phyloP scores from a whole-genome alignment of 2,329 filamentous ascomycete species.

The Venturia carpophila region DNA sequence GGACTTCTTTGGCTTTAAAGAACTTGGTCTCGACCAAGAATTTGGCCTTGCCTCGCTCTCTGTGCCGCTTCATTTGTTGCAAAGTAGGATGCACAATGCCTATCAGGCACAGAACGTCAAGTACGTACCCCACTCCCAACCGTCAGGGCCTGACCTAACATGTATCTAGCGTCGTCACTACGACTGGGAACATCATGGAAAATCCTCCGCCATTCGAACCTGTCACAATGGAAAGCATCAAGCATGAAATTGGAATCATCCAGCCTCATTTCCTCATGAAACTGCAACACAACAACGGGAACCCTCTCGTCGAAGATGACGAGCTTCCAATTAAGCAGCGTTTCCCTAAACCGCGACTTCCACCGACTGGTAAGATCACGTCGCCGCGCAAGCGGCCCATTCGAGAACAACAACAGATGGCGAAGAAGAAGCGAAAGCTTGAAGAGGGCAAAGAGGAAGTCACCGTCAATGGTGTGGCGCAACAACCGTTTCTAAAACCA shows the following conservation, averaged over 20 bases:
- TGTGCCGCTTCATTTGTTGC: constrained; percentile 87
- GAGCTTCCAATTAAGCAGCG: constrained; percentile 90
- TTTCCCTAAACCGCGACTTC: constrained; percentile 50
- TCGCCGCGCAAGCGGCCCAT: constrained; percentile 75
- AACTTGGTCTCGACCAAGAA: constrained; percentile 84
- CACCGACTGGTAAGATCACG: constrained; percentile 79
- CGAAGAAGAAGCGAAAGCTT: constrained; percentile 78
- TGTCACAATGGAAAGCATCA: constrained; percentile 69
- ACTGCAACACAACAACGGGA: constrained; percentile 72
- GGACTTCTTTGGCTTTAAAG: constrained; percentile 98
- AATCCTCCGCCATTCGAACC: constrained; percentile 63
- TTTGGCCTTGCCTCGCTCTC: constrained; percentile 81
- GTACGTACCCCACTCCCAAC: constrained; percentile 31
- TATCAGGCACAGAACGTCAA: constrained; percentile 68
- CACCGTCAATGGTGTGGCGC: constrained; percentile 22
- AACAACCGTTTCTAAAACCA: constrained; percentile 47
- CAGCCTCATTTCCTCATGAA: constrained; percentile 89
- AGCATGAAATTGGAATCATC: constrained; percentile 75
- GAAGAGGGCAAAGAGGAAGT: constrained; percentile 37
- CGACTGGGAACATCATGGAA: constrained; percentile 55
- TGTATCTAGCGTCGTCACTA: constrained; percentile 45
- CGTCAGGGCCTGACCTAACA: constrained; percentile 24
- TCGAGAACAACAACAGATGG: constrained; percentile 72
- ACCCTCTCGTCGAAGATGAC: constrained; percentile 85
- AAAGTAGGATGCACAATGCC: constrained; percentile 79